Percentiles rank a stretch among this genome's conserved stretches.
Conservation (phyloP, 768 basidiomycete species). For the Filobasidium floriforme region DNA sequence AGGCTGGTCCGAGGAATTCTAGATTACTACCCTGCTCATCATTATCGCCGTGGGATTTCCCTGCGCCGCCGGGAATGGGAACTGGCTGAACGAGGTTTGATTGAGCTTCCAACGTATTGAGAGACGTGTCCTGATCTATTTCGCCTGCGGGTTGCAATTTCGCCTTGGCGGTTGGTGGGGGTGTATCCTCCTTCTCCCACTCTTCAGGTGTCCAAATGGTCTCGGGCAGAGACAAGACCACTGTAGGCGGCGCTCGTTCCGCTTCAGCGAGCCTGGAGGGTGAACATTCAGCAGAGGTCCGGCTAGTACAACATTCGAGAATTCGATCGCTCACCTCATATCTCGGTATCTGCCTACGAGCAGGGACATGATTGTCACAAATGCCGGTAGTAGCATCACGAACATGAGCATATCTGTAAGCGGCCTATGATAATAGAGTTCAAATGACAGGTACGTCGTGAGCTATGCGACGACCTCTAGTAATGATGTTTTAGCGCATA, state of each 20-base stretch:
- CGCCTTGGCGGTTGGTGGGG: neutral
- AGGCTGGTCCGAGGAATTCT: neutral
- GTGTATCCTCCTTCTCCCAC: slow-evolving; percentile 43
- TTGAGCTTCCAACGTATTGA: neutral
- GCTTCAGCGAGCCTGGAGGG: slow-evolving; percentile 50
- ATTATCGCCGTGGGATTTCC: neutral
- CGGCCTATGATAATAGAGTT: slow-evolving; percentile 23
- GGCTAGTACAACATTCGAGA: neutral
- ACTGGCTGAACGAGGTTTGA: neutral
- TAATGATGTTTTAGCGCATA: slow-evolving; percentile 52
- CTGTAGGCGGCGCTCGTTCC: slow-evolving; percentile 50
- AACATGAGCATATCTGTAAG: slow-evolving; percentile 51
- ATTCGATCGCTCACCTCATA: slow-evolving; percentile 28
- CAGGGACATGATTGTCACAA: slow-evolving; percentile 79
- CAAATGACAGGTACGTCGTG: slow-evolving; percentile 13
- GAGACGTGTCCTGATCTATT: neutral
- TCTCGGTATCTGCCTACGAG: slow-evolving; percentile 75
- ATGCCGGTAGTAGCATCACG: slow-evolving; percentile 80
- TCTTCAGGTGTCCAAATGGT: slow-evolving; percentile 43
- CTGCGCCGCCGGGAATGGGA: neutral
- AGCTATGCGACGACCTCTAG: no score
- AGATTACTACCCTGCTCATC: no score
- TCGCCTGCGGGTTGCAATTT: neutral
- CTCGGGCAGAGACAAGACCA: slow-evolving; percentile 42
- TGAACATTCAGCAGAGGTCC: neutral